These are phyloP conservation scores for Colletotrichum eleusines DNA, from an alignment of 2,329 filamentous ascomycete genomes.

Conservation along the genomic window DNA sequence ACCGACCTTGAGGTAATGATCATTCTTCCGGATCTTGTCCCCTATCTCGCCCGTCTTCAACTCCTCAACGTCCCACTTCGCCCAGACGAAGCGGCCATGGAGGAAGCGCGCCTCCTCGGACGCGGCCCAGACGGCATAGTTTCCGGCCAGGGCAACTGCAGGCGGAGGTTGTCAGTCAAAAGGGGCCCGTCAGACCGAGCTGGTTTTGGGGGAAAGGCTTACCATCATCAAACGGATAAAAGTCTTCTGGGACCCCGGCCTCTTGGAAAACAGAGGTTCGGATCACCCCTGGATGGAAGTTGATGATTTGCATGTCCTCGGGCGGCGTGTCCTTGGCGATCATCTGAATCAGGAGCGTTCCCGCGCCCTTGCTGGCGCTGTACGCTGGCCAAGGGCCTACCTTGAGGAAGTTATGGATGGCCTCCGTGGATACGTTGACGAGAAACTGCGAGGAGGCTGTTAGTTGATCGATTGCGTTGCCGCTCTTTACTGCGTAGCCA, in stretches of 20 bases:
- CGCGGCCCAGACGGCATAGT: slow-evolving; percentile 56
- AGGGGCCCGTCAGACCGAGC: not conserved
- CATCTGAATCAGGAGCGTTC: slow-evolving; percentile 52
- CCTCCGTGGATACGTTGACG: slow-evolving; percentile 49
- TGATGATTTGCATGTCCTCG: slow-evolving; percentile 54
- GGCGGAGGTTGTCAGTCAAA: not conserved
- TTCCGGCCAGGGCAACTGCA: slow-evolving; percentile 16
- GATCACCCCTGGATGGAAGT: slow-evolving; percentile 55
- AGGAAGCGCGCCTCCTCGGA: slow-evolving; percentile 54
- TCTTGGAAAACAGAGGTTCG: slow-evolving; percentile 48
- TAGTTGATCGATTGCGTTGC: not conserved
- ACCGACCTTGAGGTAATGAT: slow-evolving; percentile 41
- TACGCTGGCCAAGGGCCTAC: slow-evolving; percentile 48
- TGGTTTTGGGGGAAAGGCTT: not conserved
- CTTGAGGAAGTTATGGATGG: slow-evolving; percentile 47
- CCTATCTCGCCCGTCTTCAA: slow-evolving; percentile 43
- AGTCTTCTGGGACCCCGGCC: slow-evolving; percentile 44
- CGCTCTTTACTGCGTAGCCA: not conserved
- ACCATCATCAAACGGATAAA: slow-evolving; percentile 47
- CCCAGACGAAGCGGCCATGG: slow-evolving; percentile 54
- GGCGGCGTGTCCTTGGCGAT: slow-evolving; percentile 52
- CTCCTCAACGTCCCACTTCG: slow-evolving; percentile 58
- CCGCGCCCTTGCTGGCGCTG: slow-evolving; percentile 54
- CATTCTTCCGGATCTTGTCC: slow-evolving; percentile 39
- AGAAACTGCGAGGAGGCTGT: slow-evolving; percentile 45